Base-by-base conservation (phyloP, 2,329 filamentous ascomycete genomes). In the Gaeumannomyces tritici region DNA sequence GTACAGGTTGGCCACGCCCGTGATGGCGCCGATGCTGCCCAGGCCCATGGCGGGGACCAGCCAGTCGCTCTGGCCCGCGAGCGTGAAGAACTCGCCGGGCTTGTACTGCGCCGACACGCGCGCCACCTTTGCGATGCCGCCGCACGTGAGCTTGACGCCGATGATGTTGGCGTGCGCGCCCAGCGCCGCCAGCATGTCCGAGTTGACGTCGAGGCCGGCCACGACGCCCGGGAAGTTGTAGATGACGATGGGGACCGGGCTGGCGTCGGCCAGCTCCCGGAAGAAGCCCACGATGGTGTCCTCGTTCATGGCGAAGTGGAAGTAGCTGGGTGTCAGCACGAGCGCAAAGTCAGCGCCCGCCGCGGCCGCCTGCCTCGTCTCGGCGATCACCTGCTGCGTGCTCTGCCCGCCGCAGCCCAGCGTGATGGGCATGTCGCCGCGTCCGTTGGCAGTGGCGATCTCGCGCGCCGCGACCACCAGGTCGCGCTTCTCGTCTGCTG, bases 161-260 rank as follows among this genome's bases (percentile, higher is more conserved):
- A 89, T 83, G 66, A 90, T 88, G 66, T 89, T 89, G 55, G 79
- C 74, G 70, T 88, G 59, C 64, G 79, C 73, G 15, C 82, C 80
- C 5, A 89, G 76, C 0, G 76, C 74, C 2, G 81, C 75, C 65
- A 90, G 85, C 67, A 83, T 81, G 65, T 89, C 86, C 0, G 85
- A 89, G 69, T 85, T 83, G 57, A 90, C 77, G 67, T 90, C 88
- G 12, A 90, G 76, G 5, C 88, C 88, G 15, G 85, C 81, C 28
- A 81, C 85, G 4, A 88, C 86, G 6, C 79, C 85, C 1, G 88
- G 88, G 76, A 87, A 90, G 73, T 90, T 90, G 78, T 90, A 90
- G 63, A 91, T 85, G 55, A 90, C 73, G 28, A 90, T 76, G 0
- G 88, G 87, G 1, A 90, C 70, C 0, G 83, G 80, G 24, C 80